Evolutionary conservation across 768 basidiomycete species (phyloP), one percentile per base, ranked within the genome.

Genomic region (Filobasidium wieringae): DNA sequence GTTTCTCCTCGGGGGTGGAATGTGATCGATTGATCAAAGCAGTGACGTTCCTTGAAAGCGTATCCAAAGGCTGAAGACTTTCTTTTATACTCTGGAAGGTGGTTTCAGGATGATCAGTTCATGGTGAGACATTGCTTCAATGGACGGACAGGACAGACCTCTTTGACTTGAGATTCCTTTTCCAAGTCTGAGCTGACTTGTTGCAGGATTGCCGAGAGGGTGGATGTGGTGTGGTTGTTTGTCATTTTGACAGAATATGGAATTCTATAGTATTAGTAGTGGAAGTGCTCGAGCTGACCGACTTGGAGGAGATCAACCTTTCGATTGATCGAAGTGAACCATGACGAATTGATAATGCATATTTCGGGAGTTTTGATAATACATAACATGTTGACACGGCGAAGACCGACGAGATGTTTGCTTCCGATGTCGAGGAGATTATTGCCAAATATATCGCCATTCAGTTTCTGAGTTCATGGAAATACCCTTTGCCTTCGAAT

Each of bases 161-260:
- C 60, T 33, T 61, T 61, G 33, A 61, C 33, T 15, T 27, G 43
- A 30, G 55, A 56, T 36, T 61, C 60, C 1, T 43, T 22, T 33
- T 61, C 60, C 49, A 61, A 49, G 26, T 61, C 60, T 17, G 55
- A 19, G 29, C 55, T 57, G 50, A 61, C 57, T 30, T 40, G 29
- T 11, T 51, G 55, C 31, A 61, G 40, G 30, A 47, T 57, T 24
- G 37, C 40, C 9, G 49, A 45, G 37, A 61, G 51, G 4, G 45
- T 39, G 14, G 58, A 32, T 0, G 57, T n/a, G 47, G 34, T 57
- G 19, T 43, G 34, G 30, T 40, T 47, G 22, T 27, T 27, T 17
- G 39, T 17, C 37, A 11, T 40, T 22, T 40, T 40, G 37, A 17
- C 15, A 40, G 11, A 22, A 4, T 40, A 40, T 4, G n/a, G n/a